Percentiles rank a stretch among this genome's conserved stretches.
phyloP scores from a whole-genome alignment of 164 flowering plant species.

The Macadamia integrifolia region DNA sequence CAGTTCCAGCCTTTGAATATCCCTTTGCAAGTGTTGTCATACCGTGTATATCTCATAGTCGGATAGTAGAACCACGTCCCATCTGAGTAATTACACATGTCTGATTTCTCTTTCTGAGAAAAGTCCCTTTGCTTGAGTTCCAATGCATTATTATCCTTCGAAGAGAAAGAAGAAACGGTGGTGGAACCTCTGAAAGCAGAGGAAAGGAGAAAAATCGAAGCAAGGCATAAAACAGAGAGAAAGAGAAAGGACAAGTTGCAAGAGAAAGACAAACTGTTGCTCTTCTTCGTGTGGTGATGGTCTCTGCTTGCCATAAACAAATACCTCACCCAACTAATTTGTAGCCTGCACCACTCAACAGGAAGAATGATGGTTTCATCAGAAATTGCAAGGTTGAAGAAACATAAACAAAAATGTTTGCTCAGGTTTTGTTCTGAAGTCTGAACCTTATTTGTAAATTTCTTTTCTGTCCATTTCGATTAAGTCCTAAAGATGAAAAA shows the following conservation, averaged over 20 bases:
- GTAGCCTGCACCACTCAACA: background rate
- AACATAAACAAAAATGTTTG: too few relatives aligned
- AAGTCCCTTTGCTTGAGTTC: background rate
- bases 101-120: background rate
- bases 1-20: constrained; percentile 98
- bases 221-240: constrained; percentile 41
- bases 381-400: too few relatives aligned
- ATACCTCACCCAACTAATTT: background rate
- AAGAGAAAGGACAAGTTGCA: constrained; percentile 31
- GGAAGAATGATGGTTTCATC: too few relatives aligned
- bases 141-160: background rate
- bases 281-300: constrained; percentile 27
- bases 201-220: constrained; percentile 43
- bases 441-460: too few relatives aligned
- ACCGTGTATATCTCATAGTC: constrained; percentile 27
- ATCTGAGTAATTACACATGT: constrained; percentile 48
- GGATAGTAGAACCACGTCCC: constrained; percentile 85
- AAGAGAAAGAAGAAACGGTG: constrained; percentile 6
- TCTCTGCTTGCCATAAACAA: constrained; percentile 23
- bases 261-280: constrained; percentile 11
- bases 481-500: too few relatives aligned
- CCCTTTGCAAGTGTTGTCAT: constrained; percentile 81
- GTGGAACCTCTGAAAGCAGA: constrained; percentile 31
- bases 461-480: too few relatives aligned
- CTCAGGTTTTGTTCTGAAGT: too few relatives aligned